Conservation (phyloP, 2,329 filamentous ascomycete genomes). For the Ceratocystis alfenasii region DNA sequence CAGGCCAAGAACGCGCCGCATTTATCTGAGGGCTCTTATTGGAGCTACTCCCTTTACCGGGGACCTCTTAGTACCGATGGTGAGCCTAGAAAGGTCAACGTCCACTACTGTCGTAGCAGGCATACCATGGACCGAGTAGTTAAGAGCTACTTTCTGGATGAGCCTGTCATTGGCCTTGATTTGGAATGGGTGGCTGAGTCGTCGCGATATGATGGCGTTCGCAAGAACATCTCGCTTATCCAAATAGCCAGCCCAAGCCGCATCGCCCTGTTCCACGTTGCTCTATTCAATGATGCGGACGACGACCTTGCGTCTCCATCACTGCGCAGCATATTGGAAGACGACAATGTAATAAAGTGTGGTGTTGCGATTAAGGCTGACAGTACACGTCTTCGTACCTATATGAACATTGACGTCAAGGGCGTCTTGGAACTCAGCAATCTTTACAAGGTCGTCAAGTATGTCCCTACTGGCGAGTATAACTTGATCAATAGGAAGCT, state of each 20-base stretch:
- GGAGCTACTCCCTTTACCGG: slow-evolving; percentile 58
- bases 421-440: slow-evolving; percentile 75
- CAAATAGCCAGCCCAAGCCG: slow-evolving; percentile 68
- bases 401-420: slow-evolving; percentile 49
- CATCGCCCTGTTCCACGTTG: slow-evolving; percentile 72
- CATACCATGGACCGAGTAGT: slow-evolving; percentile 55
- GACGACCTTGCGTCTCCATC: slow-evolving; percentile 55
- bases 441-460: slow-evolving; percentile 65
- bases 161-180: slow-evolving; percentile 73
- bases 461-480: slow-evolving; percentile 37
- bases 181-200: slow-evolving; percentile 65
- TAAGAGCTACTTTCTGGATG: slow-evolving; percentile 49
- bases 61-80: slow-evolving; percentile 33
- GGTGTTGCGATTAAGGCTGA: slow-evolving; percentile 68
- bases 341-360: slow-evolving; percentile 55
- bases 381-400: slow-evolving; percentile 54
- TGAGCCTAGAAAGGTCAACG: slow-evolving; percentile 43
- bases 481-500: slow-evolving; percentile 51
- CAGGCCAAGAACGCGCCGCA: slow-evolving; percentile 37
- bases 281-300: slow-evolving; percentile 42
- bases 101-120: slow-evolving; percentile 66
- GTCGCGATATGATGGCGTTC: slow-evolving; percentile 37
- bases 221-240: slow-evolving; percentile 65
- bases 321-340: slow-evolving; percentile 60
- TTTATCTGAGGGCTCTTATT: slow-evolving; percentile 44